Conservation (phyloP, 2,329 filamentous ascomycete species). For the Helotiales sp. region DNA sequence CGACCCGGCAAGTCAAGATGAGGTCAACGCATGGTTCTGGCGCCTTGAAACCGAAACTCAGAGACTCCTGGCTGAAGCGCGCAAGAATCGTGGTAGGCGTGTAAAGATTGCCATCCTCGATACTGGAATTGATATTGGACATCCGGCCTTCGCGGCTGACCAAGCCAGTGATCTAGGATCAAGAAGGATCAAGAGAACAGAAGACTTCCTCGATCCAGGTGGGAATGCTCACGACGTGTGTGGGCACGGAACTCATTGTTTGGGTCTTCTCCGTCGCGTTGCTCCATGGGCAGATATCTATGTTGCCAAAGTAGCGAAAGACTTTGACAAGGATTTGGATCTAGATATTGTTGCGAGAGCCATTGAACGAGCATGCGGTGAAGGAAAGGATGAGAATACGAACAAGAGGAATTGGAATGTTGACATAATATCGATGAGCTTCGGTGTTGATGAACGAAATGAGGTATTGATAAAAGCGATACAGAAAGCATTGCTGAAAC, state of each 20-base stretch:
- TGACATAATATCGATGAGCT: slow-evolving; percentile 27
- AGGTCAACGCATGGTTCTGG: slow-evolving; percentile 9
- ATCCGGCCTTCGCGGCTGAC: slow-evolving; percentile 10
- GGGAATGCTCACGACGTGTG: slow-evolving; percentile 24
- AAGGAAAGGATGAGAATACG: slow-evolving; percentile 5
- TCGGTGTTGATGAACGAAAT: slow-evolving; percentile 17
- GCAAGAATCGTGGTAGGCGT: background rate
- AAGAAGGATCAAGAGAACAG: slow-evolving; percentile 6
- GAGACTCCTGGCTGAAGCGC: background rate
- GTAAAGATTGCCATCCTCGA: slow-evolving; percentile 20
- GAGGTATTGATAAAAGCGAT: background rate
- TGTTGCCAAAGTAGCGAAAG: slow-evolving; percentile 29
- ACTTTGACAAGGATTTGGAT: slow-evolving; percentile 13
- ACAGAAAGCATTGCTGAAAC: slow-evolving; percentile 8
- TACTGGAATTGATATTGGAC: slow-evolving; percentile 12
- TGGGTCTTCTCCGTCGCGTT: slow-evolving; percentile 32
- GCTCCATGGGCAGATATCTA: slow-evolving; percentile 35
- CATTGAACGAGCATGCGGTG: slow-evolving; percentile 19
- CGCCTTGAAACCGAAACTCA: slow-evolving; percentile 4
- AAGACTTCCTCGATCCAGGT: slow-evolving; percentile 11
- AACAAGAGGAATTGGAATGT: slow-evolving; percentile 26
- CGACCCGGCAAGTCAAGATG: background rate
- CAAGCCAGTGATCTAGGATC: background rate
- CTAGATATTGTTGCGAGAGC: slow-evolving; percentile 19
- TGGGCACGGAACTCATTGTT: slow-evolving; percentile 35